Evolutionary conservation across 192 early-diverging fungal species (phyloP), one percentile per base, ranked within the genome.

Genomic region (Podila epigama): DNA sequence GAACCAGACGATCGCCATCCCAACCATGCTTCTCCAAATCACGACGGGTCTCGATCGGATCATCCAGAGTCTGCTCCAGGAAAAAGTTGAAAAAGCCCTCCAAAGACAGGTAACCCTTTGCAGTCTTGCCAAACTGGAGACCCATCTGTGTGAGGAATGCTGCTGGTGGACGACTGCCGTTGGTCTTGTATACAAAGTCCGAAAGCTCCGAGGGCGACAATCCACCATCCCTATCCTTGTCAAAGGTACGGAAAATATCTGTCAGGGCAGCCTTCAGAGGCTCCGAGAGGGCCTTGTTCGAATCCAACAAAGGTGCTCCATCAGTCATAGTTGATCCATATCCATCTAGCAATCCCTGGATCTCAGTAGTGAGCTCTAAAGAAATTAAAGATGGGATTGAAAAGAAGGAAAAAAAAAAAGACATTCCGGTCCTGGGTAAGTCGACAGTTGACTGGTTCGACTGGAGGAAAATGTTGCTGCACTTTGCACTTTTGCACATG

Each of bases 91-190:
- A 75, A 48, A 87, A 87, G 4, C 85, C 85, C 29, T 84, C 79
- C 63, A 79, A 66, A 6, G 81, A 83, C 40, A 87, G 65, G 66
- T 82, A 84, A 13, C 83, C 80, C 40, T 75, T 71, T 10, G 54
- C 51, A 41, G 81, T 75, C 33, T 80, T 70, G 31, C 83, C 85
- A 68, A 87, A 87, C 25, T 80, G 59, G 40, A 81, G 69, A 3
- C 83, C 85, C 79, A 87, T 87, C 62, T 87, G 85, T n/a, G 77
- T 71, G 33, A 87, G 57, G 44, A 87, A 87, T 0, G 83, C 73
- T 4, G 66, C 36, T 22, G 85, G 85, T 22, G 85, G 83, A 18
- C 82, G 81, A 18, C 81, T 79, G 28, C 85, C 85, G 52, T 87
- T 87, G 10, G 85, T 87, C 12, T 51, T 71, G 50, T 70, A 79